Conservation (phyloP, 768 basidiomycete genomes). For the Hypsizygus marmoreus region DNA sequence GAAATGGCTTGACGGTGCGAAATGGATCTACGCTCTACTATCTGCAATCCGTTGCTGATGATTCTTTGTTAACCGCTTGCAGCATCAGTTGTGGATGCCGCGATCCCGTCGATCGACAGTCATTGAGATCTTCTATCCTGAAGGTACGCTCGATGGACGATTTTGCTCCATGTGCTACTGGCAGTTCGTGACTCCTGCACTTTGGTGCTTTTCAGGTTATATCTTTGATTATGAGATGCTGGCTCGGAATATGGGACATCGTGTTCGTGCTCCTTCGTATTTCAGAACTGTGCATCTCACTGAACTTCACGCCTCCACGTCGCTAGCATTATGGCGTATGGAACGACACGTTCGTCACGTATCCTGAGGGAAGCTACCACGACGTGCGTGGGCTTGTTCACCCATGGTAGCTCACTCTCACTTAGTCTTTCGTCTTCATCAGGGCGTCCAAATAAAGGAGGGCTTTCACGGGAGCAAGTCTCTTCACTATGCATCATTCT, state of each 20-base stretch:
- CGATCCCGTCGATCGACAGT: slow-evolving; percentile 61
- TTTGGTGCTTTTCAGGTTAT: slow-evolving; percentile 27
- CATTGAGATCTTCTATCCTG: slow-evolving; percentile 68
- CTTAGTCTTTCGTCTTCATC: neutral
- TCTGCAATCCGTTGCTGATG: slow-evolving; percentile 1
- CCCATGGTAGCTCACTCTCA: slow-evolving; percentile 3
- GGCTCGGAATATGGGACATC: slow-evolving; percentile 43
- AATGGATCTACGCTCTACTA: neutral
- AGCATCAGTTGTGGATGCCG: slow-evolving; percentile 70
- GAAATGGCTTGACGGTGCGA: slow-evolving; percentile 64
- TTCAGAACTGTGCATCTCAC: neutral
- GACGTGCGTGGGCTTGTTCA: slow-evolving; percentile 21
- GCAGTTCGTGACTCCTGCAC: slow-evolving; percentile 1
- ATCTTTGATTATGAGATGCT: slow-evolving; percentile 43
- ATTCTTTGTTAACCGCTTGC: neutral
- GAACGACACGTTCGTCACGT: slow-evolving; percentile 58
- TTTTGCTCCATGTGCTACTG: slow-evolving; percentile 16
- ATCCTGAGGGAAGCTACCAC: slow-evolving; percentile 30
- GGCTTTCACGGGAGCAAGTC: slow-evolving; percentile 24
- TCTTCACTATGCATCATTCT: neutral
- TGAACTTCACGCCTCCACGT: neutral
- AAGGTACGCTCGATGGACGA: slow-evolving; percentile 30
- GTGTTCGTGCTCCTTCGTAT: slow-evolving; percentile 24
- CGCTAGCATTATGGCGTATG: slow-evolving; percentile 60
- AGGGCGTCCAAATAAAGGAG: slow-evolving; percentile 21